A percentile compares a stretch with the other conserved stretches of the same genome.
Evolutionary conservation across 2,329 filamentous ascomycete species (phyloP).

Genomic region (Diaporthe citri): DNA sequence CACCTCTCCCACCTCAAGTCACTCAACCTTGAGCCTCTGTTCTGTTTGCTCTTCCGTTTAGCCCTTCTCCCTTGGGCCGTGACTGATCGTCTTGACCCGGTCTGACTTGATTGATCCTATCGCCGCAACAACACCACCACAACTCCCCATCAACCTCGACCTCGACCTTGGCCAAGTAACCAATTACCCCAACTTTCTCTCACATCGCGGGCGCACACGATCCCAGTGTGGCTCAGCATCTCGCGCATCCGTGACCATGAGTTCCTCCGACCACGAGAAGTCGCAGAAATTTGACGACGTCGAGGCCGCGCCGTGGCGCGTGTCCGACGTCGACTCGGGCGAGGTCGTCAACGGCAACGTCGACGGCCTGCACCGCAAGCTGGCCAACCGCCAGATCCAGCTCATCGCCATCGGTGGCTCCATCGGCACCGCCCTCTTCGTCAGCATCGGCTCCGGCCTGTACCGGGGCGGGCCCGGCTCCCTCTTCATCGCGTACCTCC

Average conservation of each 20-base stretch:
- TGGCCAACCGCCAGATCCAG: constrained; percentile 69
- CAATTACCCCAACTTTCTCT: background rate
- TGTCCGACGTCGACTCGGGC: constrained; percentile 29
- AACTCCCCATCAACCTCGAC: background rate
- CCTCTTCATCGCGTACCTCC: constrained; percentile 69
- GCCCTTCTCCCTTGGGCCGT: background rate
- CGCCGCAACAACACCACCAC: background rate
- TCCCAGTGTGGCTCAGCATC: background rate
- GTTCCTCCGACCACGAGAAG: constrained; percentile 30
- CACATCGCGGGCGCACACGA: background rate
- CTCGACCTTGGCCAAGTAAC: background rate
- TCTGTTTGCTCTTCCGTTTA: background rate
- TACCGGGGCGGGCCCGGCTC: constrained; percentile 59
- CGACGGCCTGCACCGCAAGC: constrained; percentile 57
- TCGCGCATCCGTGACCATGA: constrained; percentile 25
- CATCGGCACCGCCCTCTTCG: constrained; percentile 70
- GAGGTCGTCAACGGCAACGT: constrained; percentile 32
- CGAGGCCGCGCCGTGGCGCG: constrained; percentile 9
- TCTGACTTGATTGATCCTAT: background rate
- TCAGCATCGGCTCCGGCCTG: constrained; percentile 70
- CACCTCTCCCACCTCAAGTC: background rate
- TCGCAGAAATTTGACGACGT: constrained; percentile 30
- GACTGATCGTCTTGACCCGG: background rate
- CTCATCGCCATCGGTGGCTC: constrained; percentile 70
- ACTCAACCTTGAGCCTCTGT: background rate